phyloP scores from a whole-genome alignment of 805 yeast species.

The Grigorovia yakushimaensis region DNA sequence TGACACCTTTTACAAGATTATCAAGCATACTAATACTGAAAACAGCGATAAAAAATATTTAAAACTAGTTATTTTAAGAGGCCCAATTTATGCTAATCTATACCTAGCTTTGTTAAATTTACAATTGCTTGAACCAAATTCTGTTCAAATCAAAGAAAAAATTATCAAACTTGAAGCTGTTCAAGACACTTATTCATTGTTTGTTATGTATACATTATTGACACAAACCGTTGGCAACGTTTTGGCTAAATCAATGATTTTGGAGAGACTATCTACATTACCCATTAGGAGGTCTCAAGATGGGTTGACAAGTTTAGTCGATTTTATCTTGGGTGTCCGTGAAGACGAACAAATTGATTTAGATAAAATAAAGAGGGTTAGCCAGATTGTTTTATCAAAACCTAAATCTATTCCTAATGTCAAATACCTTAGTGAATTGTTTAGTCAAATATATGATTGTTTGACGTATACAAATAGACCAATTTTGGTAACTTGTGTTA shows the following conservation, averaged over 20 bases:
- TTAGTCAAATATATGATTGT: slow-evolving; percentile 52
- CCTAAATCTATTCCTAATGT: slow-evolving; percentile 42
- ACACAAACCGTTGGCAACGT: slow-evolving; percentile 40
- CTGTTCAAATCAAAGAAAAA: slow-evolving; percentile 19
- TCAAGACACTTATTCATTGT: slow-evolving; percentile 61
- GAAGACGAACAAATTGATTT: slow-evolving; percentile 55
- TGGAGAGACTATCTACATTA: slow-evolving; percentile 41
- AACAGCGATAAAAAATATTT: slow-evolving; percentile 14
- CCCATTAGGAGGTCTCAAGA: slow-evolving; percentile 48
- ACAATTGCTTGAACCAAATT: slow-evolving; percentile 13
- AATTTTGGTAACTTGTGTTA: slow-evolving; percentile 43
- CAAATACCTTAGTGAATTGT: slow-evolving; percentile 49
- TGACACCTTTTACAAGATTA: slow-evolving; percentile 15
- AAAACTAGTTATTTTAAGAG: slow-evolving; percentile 40
- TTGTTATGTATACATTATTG: slow-evolving; percentile 49
- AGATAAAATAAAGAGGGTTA: slow-evolving; percentile 57
- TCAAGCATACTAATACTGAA: slow-evolving; percentile 7
- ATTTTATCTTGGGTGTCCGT: slow-evolving; percentile 66
- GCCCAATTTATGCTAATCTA: slow-evolving; percentile 58
- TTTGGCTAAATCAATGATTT: slow-evolving; percentile 38
- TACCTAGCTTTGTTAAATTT: slow-evolving; percentile 37
- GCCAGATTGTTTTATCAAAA: slow-evolving; percentile 52
- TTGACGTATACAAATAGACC: slow-evolving; percentile 55
- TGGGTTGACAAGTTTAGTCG: slow-evolving; percentile 69
- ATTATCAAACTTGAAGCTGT: slow-evolving; percentile 30